phyloP scores from a whole-genome alignment of 345 rosid species.

The Populus tremula region DNA sequence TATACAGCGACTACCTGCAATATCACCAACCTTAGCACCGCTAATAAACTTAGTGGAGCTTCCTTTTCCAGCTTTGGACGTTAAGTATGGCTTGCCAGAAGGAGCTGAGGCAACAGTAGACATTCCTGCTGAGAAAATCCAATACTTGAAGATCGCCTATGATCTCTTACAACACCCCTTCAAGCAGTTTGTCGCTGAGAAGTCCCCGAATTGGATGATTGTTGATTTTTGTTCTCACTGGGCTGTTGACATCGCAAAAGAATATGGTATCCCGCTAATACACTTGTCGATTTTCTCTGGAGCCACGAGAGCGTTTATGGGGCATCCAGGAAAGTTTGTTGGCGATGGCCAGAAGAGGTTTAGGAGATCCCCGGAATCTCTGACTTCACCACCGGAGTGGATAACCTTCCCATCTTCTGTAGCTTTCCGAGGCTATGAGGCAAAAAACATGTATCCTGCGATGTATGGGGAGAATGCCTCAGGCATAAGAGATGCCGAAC shows the following conservation, averaged over 20 bases:
- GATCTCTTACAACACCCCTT: constrained; percentile 30
- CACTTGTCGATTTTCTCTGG: background rate
- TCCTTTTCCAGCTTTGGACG: constrained; percentile 14
- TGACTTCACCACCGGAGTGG: constrained; percentile 16
- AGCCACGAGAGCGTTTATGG: background rate
- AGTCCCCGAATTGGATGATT: constrained; percentile 4
- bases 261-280: background rate
- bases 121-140: constrained; percentile 18
- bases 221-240: background rate
- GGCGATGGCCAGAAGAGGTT: background rate
- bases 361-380: background rate
- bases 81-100: constrained; percentile 5
- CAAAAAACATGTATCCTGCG: background rate
- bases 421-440: constrained; percentile 8
- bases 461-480: constrained; percentile 8
- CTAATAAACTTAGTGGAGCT: constrained; percentile 11
- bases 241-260: background rate
- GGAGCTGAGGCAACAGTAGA: constrained; percentile 36
- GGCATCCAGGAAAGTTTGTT: background rate
- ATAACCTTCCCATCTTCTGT: constrained; percentile 18
- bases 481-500: constrained; percentile 12
- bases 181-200: constrained; percentile 2
- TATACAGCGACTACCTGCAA: constrained; percentile 20
- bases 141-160: constrained; percentile 21
- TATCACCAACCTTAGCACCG: constrained; percentile 7